phyloP scores from a whole-genome alignment of 495 filamentous ascomycete species.

The Polyplosphaeria fusca region DNA sequence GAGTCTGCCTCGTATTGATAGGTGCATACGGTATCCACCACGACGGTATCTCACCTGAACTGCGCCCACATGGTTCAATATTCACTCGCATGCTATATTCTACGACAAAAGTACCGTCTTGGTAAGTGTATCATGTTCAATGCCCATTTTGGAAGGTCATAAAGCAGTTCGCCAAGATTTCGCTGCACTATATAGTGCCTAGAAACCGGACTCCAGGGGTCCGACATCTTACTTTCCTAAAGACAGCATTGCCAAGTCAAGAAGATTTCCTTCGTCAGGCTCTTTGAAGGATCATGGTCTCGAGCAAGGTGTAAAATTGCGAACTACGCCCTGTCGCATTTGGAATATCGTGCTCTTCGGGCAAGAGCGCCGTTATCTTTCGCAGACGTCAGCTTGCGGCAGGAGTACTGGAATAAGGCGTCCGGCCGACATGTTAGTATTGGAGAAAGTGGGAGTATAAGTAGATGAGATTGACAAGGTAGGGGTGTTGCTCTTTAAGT shows the following conservation, averaged over 20 bases:
- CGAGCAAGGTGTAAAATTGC: too few species aligned
- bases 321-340: too few species aligned
- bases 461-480: too few species aligned
- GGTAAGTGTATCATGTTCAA: too few species aligned
- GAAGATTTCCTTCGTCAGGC: not conserved
- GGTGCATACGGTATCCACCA: too few species aligned
- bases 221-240: not conserved
- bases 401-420: not conserved
- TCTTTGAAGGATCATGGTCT: not conserved
- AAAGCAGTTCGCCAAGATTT: not conserved
- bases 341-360: not conserved
- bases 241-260: not conserved
- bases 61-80: too few species aligned
- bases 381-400: not conserved
- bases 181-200: not conserved
- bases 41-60: too few species aligned
- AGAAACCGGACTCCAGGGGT: not conserved
- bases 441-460: not conserved
- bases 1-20: too few species aligned
- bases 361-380: not conserved
- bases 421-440: too few species aligned
- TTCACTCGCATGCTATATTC: too few species aligned
- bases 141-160: not conserved
- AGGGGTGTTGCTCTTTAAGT: not conserved
- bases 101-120: too few species aligned